Percentiles rank a stretch among this genome's conserved stretches.
Conservation (phyloP, 352 stramenopile genomes). For the Globisporangium mamillatum region DNA sequence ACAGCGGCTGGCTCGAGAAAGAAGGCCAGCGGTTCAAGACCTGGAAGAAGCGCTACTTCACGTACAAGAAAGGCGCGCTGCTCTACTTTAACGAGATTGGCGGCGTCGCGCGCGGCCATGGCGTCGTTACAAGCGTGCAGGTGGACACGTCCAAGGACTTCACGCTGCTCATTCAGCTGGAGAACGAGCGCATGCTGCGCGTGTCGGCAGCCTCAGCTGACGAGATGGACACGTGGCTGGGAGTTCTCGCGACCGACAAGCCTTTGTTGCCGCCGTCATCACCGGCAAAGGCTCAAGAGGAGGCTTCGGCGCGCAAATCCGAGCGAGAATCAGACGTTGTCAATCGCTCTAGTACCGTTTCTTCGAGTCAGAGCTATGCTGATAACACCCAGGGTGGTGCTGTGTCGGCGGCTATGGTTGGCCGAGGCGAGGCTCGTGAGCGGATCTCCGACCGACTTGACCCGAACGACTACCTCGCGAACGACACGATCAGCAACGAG, state of each 20-base stretch:
- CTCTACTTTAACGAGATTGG: constrained; percentile 73
- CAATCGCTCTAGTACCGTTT: constrained; percentile 17
- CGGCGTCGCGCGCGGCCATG: constrained; percentile 56
- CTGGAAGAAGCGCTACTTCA: constrained; percentile 78
- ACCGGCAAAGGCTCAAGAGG: not conserved
- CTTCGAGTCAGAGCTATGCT: constrained; percentile 22
- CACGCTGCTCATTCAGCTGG: constrained; percentile 46
- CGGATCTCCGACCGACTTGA: constrained; percentile 34
- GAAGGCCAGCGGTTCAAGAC: constrained; percentile 75
- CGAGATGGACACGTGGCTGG: constrained; percentile 48
- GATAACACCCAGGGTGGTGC: constrained; percentile 17
- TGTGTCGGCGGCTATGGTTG: constrained; percentile 17
- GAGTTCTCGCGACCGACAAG: constrained; percentile 27
- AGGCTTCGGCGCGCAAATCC: not conserved
- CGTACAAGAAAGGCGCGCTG: constrained; percentile 59
- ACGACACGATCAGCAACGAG: constrained; percentile 76
- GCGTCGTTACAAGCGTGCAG: constrained; percentile 40
- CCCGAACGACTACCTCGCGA: constrained; percentile 56
- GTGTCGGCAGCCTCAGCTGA: constrained; percentile 28
- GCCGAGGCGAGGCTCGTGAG: constrained; percentile 19
- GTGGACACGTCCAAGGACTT: constrained; percentile 47
- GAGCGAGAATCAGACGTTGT: constrained; percentile 14
- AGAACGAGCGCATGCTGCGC: constrained; percentile 30
- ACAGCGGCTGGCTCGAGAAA: constrained; percentile 76
- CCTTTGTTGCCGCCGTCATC: not conserved